A percentile compares a stretch with the other conserved stretches of the same genome.
Evolutionary conservation across 2,329 filamentous ascomycete genomes (phyloP).

Genomic region (Sporothrix phasma): DNA sequence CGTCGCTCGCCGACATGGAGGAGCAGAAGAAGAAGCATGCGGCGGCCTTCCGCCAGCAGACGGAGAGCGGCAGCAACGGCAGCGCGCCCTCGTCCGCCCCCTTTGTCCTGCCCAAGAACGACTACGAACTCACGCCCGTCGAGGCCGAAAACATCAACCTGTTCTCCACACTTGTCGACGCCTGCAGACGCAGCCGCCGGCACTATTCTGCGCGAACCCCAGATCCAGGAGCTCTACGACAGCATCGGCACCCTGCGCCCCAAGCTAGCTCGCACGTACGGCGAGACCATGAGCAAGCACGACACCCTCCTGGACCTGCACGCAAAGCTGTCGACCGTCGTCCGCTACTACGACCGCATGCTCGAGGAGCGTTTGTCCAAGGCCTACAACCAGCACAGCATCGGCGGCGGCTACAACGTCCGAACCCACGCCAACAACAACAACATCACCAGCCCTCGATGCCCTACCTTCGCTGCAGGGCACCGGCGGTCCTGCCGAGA

Average conservation of each 20-base stretch:
- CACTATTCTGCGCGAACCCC: slow-evolving; percentile 90
- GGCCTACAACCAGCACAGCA: slow-evolving; percentile 74
- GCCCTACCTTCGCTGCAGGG: slow-evolving; percentile 60
- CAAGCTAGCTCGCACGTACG: slow-evolving; percentile 89
- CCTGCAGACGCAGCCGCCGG: slow-evolving; percentile 91
- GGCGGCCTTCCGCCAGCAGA: slow-evolving; percentile 71
- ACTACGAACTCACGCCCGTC: slow-evolving; percentile 86
- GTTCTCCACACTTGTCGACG: slow-evolving; percentile 89
- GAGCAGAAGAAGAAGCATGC: slow-evolving; percentile 91
- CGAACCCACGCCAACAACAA: too few species aligned
- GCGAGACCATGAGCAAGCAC: slow-evolving; percentile 99
- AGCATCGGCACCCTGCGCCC: slow-evolving; percentile 89
- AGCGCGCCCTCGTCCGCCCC: slow-evolving; percentile 35
- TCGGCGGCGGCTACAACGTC: too few species aligned
- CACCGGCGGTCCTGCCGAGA: slow-evolving; percentile 55
- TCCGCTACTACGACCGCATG: slow-evolving; percentile 97
- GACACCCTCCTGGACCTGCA: slow-evolving; percentile 91
- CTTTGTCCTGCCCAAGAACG: slow-evolving; percentile 65
- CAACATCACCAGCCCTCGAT: slow-evolving; percentile 43
- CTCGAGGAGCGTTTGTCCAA: slow-evolving; percentile 88
- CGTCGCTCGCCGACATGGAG: slow-evolving; percentile 93
- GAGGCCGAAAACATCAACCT: slow-evolving; percentile 97
- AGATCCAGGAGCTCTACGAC: slow-evolving; percentile 96
- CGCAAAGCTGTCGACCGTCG: slow-evolving; percentile 88
- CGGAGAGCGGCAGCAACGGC: slow-evolving; percentile 39